A percentile compares a stretch with the other conserved stretches of the same genome.
Evolutionary conservation across 2,329 filamentous ascomycete genomes (phyloP).

Genomic region (Fusarium algeriense): DNA sequence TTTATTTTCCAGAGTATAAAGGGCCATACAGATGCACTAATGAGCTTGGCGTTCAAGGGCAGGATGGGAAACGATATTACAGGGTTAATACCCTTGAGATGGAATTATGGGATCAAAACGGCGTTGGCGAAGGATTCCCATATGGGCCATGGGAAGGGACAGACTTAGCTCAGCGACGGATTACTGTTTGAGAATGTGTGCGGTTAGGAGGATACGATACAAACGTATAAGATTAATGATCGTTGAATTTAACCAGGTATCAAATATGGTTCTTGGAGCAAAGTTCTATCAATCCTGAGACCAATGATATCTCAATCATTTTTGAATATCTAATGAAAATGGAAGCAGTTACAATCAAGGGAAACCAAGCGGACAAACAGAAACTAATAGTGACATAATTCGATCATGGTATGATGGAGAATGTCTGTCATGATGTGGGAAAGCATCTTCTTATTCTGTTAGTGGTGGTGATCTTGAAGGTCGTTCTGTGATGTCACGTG

Average conservation of each 20-base stretch:
- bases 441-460: constrained; percentile 3
- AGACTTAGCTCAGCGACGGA: constrained; percentile 25
- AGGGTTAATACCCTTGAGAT: constrained; percentile 16
- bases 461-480: constrained; percentile 10
- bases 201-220: constrained; percentile 37
- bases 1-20: constrained; percentile 37
- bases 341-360: not conserved
- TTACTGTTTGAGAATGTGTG: constrained; percentile 11
- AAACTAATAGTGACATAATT: not conserved
- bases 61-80: constrained; percentile 31
- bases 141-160: constrained; percentile 14
- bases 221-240: constrained; percentile 42
- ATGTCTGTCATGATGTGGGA: constrained; percentile 9
- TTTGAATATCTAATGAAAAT: not conserved
- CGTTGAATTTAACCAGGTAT: not conserved
- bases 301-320: not conserved
- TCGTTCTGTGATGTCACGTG: constrained; percentile 34
- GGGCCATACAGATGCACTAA: constrained; percentile 36
- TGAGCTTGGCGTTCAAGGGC: constrained; percentile 46
- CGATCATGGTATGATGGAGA: not conserved
- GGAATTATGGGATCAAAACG: constrained; percentile 37
- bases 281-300: not conserved
- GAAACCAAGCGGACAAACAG: not conserved
- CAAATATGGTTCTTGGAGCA: not conserved
- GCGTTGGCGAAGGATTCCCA: constrained; percentile 35